Conservation (phyloP, 257 asterid genomes). For the Ligustrum vulgare region DNA sequence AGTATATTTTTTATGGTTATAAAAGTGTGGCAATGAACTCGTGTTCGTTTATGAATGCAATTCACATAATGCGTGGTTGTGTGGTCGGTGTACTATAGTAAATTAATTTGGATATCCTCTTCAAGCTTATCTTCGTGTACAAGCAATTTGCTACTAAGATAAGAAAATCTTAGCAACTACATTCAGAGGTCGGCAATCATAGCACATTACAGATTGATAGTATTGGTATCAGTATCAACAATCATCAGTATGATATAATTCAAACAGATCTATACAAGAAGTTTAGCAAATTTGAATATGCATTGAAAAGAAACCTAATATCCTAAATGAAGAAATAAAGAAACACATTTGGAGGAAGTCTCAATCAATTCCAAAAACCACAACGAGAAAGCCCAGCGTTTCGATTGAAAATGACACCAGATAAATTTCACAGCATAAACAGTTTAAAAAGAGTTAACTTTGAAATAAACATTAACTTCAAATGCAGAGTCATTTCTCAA, state of each 20-base stretch:
- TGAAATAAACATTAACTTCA: background rate
- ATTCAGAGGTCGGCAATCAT: background rate
- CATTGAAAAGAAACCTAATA: background rate
- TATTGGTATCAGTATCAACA: background rate
- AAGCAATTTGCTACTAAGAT: no score
- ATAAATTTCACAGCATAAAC: conserved; percentile 2
- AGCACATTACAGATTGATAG: background rate
- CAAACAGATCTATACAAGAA: background rate
- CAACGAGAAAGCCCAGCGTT: background rate
- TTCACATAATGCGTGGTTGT: background rate
- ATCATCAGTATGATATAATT: background rate
- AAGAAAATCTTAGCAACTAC: no score
- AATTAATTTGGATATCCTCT: no score
- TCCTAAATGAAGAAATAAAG: no score
- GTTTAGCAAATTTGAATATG: background rate
- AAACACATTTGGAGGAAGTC: background rate
- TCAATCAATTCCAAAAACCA: background rate
- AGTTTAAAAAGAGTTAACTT: background rate
- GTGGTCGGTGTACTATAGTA: background rate
- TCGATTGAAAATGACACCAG: background rate
- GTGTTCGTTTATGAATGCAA: background rate
- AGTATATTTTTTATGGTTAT: no score
- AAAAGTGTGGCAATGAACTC: no score
- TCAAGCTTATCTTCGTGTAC: no score
- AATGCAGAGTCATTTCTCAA: background rate